A percentile compares a stretch with the other conserved stretches of the same genome.
These are phyloP conservation scores for Oryza longistaminata DNA, from an alignment of 176 grass and related monocot species.

Conservation along the genomic window DNA sequence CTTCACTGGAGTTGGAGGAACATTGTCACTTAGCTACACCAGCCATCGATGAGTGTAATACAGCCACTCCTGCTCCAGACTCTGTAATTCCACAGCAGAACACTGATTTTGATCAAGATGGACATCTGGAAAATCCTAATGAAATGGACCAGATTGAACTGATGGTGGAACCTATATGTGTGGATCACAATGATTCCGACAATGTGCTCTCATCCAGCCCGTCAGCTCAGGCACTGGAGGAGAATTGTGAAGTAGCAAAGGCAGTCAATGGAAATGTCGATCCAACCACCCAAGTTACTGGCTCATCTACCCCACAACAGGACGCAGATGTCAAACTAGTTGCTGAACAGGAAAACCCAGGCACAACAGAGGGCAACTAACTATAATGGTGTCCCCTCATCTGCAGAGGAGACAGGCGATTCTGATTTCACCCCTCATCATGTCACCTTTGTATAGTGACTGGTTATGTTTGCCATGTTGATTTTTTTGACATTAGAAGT, in stretches of 20 bases:
- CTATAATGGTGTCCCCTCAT: neutral
- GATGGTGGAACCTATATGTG: conserved; percentile 33
- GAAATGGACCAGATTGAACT: conserved; percentile 30
- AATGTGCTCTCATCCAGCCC: neutral
- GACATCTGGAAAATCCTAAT: conserved; percentile 25
- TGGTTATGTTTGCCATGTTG: conserved; percentile 1
- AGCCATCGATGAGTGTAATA: conserved; percentile 19
- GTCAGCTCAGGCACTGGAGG: conserved; percentile 5
- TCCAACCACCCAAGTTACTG: neutral
- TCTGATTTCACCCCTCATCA: neutral
- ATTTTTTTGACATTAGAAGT: conserved; percentile 14
- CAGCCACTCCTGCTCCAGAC: conserved; percentile 16
- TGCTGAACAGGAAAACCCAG: conserved; percentile 19
- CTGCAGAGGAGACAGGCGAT: neutral
- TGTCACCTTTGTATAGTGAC: conserved; percentile 6
- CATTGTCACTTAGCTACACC: conserved; percentile 21
- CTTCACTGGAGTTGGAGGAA: conserved; percentile 25
- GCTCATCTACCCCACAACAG: conserved; percentile 2
- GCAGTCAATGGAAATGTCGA: neutral
- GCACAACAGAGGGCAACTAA: neutral
- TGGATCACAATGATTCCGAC: conserved; percentile 15
- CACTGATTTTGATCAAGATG: conserved; percentile 39
- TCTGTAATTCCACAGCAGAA: conserved; percentile 10
- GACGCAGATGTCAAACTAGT: conserved; percentile 25
- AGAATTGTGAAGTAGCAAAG: neutral